Percentiles rank a stretch among this genome's conserved stretches.
Evolutionary conservation across 176 grass and related monocot genomes (phyloP).

Genomic region (Oryza meridionalis): DNA sequence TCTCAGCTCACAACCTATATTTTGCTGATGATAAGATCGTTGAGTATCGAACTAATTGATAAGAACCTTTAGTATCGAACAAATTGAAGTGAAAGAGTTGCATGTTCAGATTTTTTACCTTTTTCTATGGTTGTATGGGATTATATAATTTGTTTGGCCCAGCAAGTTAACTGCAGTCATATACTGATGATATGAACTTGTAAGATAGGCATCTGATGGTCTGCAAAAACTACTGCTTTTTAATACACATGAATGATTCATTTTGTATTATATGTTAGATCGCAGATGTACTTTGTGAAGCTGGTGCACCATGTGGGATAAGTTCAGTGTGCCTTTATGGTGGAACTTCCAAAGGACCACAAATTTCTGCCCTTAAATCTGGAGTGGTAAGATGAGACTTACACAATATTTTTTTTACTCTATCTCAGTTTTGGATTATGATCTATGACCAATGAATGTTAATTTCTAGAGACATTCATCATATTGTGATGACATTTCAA

Average conservation of each 20-base stretch:
- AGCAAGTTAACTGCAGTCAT: not conserved
- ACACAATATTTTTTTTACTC: conserved; percentile 17
- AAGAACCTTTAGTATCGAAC: not conserved
- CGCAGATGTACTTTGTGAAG: conserved; percentile 81
- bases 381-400: conserved; percentile 79
- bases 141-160: conserved; percentile 5
- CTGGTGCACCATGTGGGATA: conserved; percentile 74
- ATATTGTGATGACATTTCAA: conserved; percentile 11
- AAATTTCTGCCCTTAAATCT: conserved; percentile 92
- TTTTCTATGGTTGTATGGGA: not conserved
- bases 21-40: not conserved
- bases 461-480: not conserved
- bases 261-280: conserved; percentile 63
- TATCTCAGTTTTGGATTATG: not conserved
- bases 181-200: conserved; percentile 19
- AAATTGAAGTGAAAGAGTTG: not conserved
- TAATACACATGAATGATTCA: conserved; percentile 13
- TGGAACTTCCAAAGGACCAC: conserved; percentile 92
- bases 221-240: not conserved
- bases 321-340: conserved; percentile 94
- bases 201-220: no score
- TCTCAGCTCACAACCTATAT: not conserved
- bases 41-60: not conserved
- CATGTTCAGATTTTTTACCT: not conserved
- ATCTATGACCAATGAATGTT: not conserved